A percentile compares a stretch with the other conserved stretches of the same genome.
These are phyloP conservation scores for Blastobotrys buckinghamii DNA, from an alignment of 1,139 yeast genomes.

Conservation along the genomic window DNA sequence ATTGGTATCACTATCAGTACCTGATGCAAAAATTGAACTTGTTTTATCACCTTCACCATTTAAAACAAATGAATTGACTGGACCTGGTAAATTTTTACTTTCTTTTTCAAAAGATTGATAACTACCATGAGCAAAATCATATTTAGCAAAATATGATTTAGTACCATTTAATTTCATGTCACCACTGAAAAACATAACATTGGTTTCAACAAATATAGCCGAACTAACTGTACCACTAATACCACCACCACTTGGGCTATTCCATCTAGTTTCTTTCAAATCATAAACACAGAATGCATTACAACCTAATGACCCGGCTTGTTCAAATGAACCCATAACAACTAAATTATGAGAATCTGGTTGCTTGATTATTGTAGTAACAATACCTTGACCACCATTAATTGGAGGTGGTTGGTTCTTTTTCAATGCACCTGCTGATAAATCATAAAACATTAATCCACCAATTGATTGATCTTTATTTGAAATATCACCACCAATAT, in stretches of 20 bases:
- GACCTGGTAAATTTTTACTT: constrained; percentile 34
- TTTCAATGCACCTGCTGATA: constrained; percentile 38
- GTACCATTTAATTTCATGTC: constrained; percentile 42
- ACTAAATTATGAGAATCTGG: constrained; percentile 48
- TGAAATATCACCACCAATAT: constrained; percentile 49
- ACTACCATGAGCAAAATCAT: constrained; percentile 42
- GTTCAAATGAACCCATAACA: constrained; percentile 71
- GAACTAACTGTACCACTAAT: constrained; percentile 51
- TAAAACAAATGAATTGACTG: constrained; percentile 45
- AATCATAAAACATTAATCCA: constrained; percentile 50
- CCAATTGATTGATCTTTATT: constrained; percentile 31
- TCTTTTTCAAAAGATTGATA: constrained; percentile 23
- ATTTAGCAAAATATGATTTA: constrained; percentile 42
- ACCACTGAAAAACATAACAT: constrained; percentile 59
- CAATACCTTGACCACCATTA: constrained; percentile 33
- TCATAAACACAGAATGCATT: constrained; percentile 64
- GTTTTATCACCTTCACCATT: constrained; percentile 46
- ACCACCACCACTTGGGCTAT: constrained; percentile 40
- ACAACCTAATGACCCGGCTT: constrained; percentile 58
- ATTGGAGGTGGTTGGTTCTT: constrained; percentile 43
- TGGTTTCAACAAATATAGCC: constrained; percentile 47
- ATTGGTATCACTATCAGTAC: constrained; percentile 38
- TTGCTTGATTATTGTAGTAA: constrained; percentile 50
- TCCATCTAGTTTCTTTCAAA: constrained; percentile 51
- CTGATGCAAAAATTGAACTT: constrained; percentile 51